These are phyloP conservation scores for Galerina sulciceps DNA, from an alignment of 768 basidiomycete species.

Conservation along the genomic window DNA sequence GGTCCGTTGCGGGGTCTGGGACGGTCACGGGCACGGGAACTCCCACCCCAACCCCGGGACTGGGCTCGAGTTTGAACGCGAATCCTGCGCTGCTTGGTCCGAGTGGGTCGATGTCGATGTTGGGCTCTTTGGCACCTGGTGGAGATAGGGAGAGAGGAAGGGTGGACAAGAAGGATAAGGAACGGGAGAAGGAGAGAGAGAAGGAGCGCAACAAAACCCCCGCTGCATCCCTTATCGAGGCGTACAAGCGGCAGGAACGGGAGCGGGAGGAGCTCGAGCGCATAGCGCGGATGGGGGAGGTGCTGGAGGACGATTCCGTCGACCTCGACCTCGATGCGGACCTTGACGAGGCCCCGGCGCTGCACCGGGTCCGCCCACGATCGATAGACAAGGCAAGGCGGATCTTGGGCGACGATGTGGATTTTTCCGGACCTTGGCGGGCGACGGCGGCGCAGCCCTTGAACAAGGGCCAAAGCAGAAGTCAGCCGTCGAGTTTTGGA, in stretches of 20 bases:
- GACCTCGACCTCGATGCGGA: too few species aligned
- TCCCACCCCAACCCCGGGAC: not conserved
- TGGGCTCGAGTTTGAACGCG: not conserved
- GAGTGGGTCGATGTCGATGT: too few species aligned
- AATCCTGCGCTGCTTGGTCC: not conserved
- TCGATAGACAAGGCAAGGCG: too few species aligned
- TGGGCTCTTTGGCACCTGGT: not conserved
- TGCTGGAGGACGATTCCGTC: not conserved
- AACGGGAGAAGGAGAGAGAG: conserved; percentile 1
- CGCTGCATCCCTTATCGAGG: conserved; percentile 20
- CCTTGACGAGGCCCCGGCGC: too few species aligned
- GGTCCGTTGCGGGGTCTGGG: not conserved
- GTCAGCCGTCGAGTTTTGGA: too few species aligned
- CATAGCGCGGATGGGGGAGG: not conserved
- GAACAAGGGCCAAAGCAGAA: too few species aligned
- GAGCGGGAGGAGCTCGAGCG: conserved; percentile 27
- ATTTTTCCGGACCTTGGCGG: too few species aligned
- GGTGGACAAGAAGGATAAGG: not conserved
- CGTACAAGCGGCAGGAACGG: conserved; percentile 21
- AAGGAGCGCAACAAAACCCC: conserved; percentile 4
- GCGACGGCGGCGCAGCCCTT: too few species aligned
- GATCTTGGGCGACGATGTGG: too few species aligned
- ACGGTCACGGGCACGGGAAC: not conserved
- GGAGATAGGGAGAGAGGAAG: not conserved
- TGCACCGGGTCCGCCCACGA: too few species aligned